Percentiles rank a stretch among this genome's conserved stretches.
Evolutionary conservation across 164 flowering plant species (phyloP).

Genomic region (Macadamia integrifolia): DNA sequence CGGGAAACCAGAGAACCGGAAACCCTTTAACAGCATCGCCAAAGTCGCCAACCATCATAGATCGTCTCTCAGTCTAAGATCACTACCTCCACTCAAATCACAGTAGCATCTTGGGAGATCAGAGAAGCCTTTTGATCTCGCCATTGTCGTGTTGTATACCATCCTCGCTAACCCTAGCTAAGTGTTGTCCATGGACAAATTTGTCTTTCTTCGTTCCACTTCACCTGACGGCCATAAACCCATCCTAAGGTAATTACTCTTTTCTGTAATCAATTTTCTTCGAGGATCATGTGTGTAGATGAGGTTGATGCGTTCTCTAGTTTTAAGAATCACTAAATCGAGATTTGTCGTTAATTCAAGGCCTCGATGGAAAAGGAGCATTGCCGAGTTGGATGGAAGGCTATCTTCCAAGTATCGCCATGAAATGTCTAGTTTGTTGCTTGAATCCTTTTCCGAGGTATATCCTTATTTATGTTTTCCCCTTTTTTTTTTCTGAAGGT

Average conservation of each 20-base stretch:
- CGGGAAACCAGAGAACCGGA: not conserved
- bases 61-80: not conserved
- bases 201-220: slow-evolving; percentile 3
- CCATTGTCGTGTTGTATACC: too few species aligned
- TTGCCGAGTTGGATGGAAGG: slow-evolving; percentile 44
- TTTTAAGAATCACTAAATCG: not conserved
- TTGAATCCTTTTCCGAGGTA: slow-evolving; percentile 54
- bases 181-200: slow-evolving; percentile 13
- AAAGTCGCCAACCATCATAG: not conserved
- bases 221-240: slow-evolving; percentile 8
- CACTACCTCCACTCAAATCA: not conserved
- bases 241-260: slow-evolving; percentile 8
- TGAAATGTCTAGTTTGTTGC: slow-evolving; percentile 29
- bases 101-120: not conserved
- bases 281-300: too few species aligned
- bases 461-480: not conserved
- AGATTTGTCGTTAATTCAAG: slow-evolving; percentile 11
- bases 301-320: not conserved
- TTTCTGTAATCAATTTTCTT: not conserved
- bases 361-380: slow-evolving; percentile 41
- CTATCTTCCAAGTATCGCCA: slow-evolving; percentile 40
- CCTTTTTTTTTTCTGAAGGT: not conserved
- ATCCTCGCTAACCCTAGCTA: not conserved
- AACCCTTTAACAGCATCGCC: not conserved
- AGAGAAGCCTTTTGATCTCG: too few species aligned